Base-by-base conservation (phyloP, 2,329 filamentous ascomycete genomes). In the Gaeumannomyces tritici region DNA sequence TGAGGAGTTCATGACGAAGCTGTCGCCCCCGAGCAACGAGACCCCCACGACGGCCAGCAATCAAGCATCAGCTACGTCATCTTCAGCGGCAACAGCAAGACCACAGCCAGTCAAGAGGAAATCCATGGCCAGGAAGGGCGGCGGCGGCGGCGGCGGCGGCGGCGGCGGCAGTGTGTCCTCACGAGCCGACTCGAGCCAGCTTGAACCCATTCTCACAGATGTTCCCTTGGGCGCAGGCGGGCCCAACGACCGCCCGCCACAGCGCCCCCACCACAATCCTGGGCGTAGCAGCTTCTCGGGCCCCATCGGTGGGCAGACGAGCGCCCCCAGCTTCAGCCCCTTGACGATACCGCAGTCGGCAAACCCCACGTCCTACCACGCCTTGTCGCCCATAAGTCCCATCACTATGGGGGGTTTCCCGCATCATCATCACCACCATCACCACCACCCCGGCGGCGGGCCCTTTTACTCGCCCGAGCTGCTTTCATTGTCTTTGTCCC, bases 1-100 rank as follows among this genome's bases (percentile, higher is more conserved):
- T 0, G 93, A 96, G 70, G 92, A 98, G 68, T 97, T 96, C 76
- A 93, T 98, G 71, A 89, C 90, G 7, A 90, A 87, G 59, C 78
- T 96, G 51, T 89, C 88, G 1, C 88, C 85, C 66, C 75, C 84
- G 72, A 77, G 77, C 71, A 74, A 76, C 60, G 78, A 86, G 12
- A 64, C 60, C 18, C 67, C 63, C 28, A 67, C 65, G 18, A 69
- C 68, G 51, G 69, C 65, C 33, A 55, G 61, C 21, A 58, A 62
- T 11, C 6, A 64, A 66, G 29, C 69, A 67, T 47, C 68, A 68
- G 28, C 67, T 67, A 18, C 63, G 61, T 29, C 62, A 64, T 57
- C 55, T 64, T 28, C 55, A 59, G 60, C 70, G 29, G 42, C 15
- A 42, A 24, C n/a, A 58, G 51, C 35, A 12, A 59, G 62, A 67